Evolutionary conservation across 345 rosid genomes (phyloP).

Genomic region (thale cress (Arabidopsis thaliana)): DNA sequence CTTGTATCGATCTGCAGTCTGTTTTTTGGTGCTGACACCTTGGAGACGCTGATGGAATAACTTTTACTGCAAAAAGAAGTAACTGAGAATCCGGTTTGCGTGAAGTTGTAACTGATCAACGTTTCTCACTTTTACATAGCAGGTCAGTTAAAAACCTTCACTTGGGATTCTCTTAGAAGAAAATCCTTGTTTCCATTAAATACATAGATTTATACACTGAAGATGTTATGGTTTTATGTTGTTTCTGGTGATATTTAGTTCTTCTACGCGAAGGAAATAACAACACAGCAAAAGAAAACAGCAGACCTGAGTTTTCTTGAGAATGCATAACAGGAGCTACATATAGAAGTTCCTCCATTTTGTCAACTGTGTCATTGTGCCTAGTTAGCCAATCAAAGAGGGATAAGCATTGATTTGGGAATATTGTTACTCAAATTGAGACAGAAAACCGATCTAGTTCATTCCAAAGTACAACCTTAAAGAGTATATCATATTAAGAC

Average conservation of each 20-base stretch:
- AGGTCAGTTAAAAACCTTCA: conserved; percentile 21
- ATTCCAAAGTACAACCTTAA: conserved; percentile 7
- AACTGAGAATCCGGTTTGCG: conserved; percentile 7
- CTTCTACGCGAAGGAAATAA: not conserved
- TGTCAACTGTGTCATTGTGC: conserved; percentile 43
- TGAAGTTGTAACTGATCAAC: conserved; percentile 11
- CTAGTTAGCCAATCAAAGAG: conserved; percentile 41
- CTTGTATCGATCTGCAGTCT: conserved; percentile 41
- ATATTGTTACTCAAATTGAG: not conserved
- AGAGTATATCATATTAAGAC: conserved; percentile 11
- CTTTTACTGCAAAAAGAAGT: conserved; percentile 35
- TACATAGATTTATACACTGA: not conserved
- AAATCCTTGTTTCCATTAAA: not conserved
- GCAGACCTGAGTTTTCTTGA: conserved; percentile 57
- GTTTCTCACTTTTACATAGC: conserved; percentile 7
- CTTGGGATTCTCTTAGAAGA: not conserved
- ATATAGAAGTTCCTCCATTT: conserved; percentile 46
- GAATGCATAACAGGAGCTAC: conserved; percentile 40
- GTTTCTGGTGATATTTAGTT: not conserved
- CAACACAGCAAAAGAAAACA: conserved; percentile 22
- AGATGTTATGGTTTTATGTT: conserved; percentile 19
- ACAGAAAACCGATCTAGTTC: not conserved
- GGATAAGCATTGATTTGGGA: conserved; percentile 11
- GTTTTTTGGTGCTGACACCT: conserved; percentile 42
- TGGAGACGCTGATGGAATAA: conserved; percentile 47